Conservation (phyloP, 2,329 filamentous ascomycete genomes). For the Rutstroemia sp. region DNA sequence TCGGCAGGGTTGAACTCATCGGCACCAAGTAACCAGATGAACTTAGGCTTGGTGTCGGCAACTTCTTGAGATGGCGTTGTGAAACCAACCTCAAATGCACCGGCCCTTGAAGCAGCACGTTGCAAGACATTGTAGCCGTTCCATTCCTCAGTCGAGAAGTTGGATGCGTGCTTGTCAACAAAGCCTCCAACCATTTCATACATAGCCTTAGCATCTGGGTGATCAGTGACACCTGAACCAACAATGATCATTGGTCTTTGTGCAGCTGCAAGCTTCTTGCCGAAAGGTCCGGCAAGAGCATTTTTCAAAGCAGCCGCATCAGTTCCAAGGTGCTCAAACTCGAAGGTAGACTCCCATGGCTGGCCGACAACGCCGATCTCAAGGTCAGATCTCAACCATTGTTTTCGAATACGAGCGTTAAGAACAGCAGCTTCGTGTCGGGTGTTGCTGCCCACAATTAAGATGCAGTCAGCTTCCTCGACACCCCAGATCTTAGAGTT, state of each 20-base stretch:
- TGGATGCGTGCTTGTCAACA: constrained; percentile 85
- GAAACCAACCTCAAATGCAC: constrained; percentile 94
- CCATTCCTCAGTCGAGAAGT: constrained; percentile 86
- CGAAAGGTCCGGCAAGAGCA: constrained; percentile 78
- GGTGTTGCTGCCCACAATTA: constrained; percentile 91
- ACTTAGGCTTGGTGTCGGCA: constrained; percentile 81
- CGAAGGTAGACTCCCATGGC: constrained; percentile 88
- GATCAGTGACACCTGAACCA: constrained; percentile 86
- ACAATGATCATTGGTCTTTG: constrained; percentile 96
- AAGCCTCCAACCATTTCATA: constrained; percentile 88
- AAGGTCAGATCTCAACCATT: constrained; percentile 92
- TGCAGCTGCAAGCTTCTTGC: constrained; percentile 81
- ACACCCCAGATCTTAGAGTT: constrained; percentile 93
- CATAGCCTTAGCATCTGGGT: constrained; percentile 83
- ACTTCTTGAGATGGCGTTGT: constrained; percentile 76
- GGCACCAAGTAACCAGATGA: constrained; percentile 92
- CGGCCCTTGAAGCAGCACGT: constrained; percentile 82
- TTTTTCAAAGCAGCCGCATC: constrained; percentile 76
- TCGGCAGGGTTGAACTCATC: constrained; percentile 82
- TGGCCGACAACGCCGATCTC: constrained; percentile 89
- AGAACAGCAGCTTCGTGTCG: constrained; percentile 91
- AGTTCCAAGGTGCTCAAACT: constrained; percentile 82
- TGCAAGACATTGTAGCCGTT: constrained; percentile 97
- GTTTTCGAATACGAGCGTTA: constrained; percentile 95
- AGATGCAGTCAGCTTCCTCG: constrained; percentile 85